Conservation (phyloP, 169 alveolate genomes). For the Perkinsus olseni region DNA sequence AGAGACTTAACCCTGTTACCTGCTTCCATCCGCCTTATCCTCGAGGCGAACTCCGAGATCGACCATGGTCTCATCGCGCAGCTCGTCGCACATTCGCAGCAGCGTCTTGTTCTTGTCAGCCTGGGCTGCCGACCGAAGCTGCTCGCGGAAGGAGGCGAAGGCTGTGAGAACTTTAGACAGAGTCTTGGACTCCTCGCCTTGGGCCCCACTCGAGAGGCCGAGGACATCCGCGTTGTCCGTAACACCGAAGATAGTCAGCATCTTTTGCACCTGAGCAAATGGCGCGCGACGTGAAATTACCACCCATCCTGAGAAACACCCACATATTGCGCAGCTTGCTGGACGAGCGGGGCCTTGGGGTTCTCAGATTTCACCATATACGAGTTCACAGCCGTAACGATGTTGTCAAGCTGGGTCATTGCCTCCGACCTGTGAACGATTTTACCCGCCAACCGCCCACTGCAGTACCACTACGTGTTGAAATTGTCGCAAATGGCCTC, state of each 20-base stretch:
- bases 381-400: conserved; percentile 18
- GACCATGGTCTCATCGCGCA: conserved; percentile 73
- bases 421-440: conserved; percentile 5
- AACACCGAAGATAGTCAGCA: neutral
- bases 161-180: neutral
- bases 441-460: neutral
- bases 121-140: neutral
- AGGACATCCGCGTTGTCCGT: neutral
- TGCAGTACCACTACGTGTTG: conserved; percentile 42
- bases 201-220: neutral
- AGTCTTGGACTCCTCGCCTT: neutral
- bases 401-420: conserved; percentile 10
- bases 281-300: neutral
- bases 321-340: conserved; percentile 16
- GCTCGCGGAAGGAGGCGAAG: neutral
- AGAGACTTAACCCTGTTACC: neutral
- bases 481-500: conserved; percentile 70
- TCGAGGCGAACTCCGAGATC: conserved; percentile 79
- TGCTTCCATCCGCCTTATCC: conserved; percentile 68
- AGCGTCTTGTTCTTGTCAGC: conserved; percentile 43
- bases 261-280: neutral
- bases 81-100: conserved; percentile 68
- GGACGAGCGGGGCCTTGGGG: conserved; percentile 15
- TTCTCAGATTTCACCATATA: conserved; percentile 11
- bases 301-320: conserved; percentile 12